These are phyloP conservation scores for Claviceps purpurea DNA, from an alignment of 2,329 filamentous ascomycete species.

Conservation along the genomic window DNA sequence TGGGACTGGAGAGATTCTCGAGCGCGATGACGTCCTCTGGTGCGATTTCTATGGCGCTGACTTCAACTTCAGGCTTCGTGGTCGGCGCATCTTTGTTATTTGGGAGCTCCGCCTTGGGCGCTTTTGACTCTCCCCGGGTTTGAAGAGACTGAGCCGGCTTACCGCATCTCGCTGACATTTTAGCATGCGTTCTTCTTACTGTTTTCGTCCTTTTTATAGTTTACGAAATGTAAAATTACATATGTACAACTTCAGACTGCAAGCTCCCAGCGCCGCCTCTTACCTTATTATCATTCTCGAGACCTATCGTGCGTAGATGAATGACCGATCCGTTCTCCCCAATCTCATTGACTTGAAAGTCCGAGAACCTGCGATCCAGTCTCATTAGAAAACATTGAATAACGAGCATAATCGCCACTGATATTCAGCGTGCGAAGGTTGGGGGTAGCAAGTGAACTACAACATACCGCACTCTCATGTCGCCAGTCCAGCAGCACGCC, in stretches of 20 bases:
- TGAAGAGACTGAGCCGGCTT: constrained; percentile 10
- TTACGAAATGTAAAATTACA: neutral
- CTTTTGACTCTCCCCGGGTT: constrained; percentile 5
- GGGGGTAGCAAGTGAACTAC: neutral
- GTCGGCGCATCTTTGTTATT: constrained; percentile 3
- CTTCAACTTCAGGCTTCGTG: constrained; percentile 9
- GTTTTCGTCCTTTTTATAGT: neutral
- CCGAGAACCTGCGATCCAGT: constrained; percentile 53
- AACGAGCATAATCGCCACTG: no score
- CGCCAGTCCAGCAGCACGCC: constrained; percentile 24
- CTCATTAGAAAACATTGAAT: neutral
- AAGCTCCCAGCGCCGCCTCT: neutral
- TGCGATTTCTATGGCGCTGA: constrained; percentile 14
- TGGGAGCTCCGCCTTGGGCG: neutral
- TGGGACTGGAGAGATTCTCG: constrained; percentile 23
- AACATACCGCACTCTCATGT: constrained; percentile 24
- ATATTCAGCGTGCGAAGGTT: no score
- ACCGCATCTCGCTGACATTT: neutral
- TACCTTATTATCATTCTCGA: constrained; percentile 9
- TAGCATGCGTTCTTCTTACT: neutral
- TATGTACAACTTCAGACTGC: no score
- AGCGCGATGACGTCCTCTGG: constrained; percentile 23
- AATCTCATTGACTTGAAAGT: constrained; percentile 90
- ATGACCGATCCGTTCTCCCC: constrained; percentile 60
- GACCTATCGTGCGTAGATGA: constrained; percentile 45